A percentile compares a stretch with the other conserved stretches of the same genome.
Conservation (phyloP, 2,329 filamentous ascomycete genomes). For the Epichloe hybrida region DNA sequence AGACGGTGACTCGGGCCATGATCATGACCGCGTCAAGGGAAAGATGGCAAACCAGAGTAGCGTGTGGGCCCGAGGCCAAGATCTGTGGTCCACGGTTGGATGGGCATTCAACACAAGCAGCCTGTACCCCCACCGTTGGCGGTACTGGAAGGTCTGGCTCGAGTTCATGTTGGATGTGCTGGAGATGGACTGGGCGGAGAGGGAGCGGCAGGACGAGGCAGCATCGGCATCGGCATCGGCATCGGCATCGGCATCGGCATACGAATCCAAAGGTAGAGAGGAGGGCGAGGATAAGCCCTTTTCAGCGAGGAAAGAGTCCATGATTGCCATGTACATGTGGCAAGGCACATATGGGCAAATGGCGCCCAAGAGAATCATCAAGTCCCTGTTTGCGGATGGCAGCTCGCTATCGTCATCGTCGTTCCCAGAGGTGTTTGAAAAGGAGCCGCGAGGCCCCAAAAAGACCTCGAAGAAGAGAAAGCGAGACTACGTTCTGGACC, state of each 20-base stretch:
- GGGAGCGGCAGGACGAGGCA: conserved; percentile 34
- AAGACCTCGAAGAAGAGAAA: conserved; percentile 36
- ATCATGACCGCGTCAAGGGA: conserved; percentile 40
- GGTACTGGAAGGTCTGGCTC: conserved; percentile 68
- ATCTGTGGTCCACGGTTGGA: conserved; percentile 80
- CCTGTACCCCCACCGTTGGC: conserved; percentile 60
- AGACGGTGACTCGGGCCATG: conserved; percentile 28
- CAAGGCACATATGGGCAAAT: conserved; percentile 31
- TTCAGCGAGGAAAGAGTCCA: conserved; percentile 33
- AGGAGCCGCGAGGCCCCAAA: conserved; percentile 36
- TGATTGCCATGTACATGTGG: conserved; percentile 48
- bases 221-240: conserved; percentile 18
- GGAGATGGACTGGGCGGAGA: conserved; percentile 53
- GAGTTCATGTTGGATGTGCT: conserved; percentile 66
- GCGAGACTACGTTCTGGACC: conserved; percentile 32
- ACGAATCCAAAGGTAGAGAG: conserved; percentile 9
- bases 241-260: conserved; percentile 16
- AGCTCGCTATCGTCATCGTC: conserved; percentile 34
- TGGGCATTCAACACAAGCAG: conserved; percentile 91
- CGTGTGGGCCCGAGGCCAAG: conserved; percentile 62
- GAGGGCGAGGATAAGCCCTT: conserved; percentile 12
- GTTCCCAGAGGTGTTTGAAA: conserved; percentile 54
- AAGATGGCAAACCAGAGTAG: conserved; percentile 50
- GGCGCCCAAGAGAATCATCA: conserved; percentile 41
- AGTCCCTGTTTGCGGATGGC: conserved; percentile 56